Conservation (phyloP, 2,329 filamentous ascomycete genomes). For the Phoma sp. region DNA sequence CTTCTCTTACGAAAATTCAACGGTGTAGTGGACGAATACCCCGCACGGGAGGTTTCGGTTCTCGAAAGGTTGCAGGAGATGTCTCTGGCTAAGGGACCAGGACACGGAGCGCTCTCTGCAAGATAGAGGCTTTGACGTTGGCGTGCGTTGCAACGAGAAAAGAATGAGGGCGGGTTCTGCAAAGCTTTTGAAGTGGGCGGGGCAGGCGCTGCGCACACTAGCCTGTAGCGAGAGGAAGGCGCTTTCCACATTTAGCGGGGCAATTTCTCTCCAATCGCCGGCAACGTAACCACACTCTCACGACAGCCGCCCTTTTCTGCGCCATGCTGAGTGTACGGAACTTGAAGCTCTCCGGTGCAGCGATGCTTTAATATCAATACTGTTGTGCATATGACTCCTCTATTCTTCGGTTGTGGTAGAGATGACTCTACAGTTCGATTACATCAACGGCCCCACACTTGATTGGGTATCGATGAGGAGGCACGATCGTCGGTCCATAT, state of each 20-base stretch:
- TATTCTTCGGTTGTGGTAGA: not conserved
- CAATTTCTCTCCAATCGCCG: constrained; percentile 20
- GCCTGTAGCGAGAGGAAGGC: constrained; percentile 9
- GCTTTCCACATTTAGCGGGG: constrained; percentile 15
- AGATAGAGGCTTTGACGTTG: constrained; percentile 32
- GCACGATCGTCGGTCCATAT: constrained; percentile 10
- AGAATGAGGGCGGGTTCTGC: constrained; percentile 14
- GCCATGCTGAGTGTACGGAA: constrained; percentile 5
- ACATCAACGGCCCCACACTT: constrained; percentile 13
- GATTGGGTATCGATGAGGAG: constrained; percentile 16
- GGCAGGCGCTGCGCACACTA: constrained; percentile 7
- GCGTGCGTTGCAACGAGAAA: constrained; percentile 24
- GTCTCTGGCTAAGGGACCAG: constrained; percentile 46
- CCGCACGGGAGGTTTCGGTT: constrained; percentile 44
- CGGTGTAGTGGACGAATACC: constrained; percentile 44
- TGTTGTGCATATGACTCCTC: not conserved
- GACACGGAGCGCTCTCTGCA: constrained; percentile 36
- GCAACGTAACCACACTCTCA: constrained; percentile 1
- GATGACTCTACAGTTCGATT: not conserved
- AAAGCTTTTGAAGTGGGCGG: constrained; percentile 16
- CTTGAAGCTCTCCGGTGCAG: constrained; percentile 9
- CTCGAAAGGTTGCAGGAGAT: constrained; percentile 30
- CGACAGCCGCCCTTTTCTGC: constrained; percentile 15
- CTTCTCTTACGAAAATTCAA: constrained; percentile 47
- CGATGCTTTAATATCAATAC: not conserved